Evolutionary conservation across 2,329 filamentous ascomycete species (phyloP), one percentile per base, ranked within the genome.

Genomic region (Ceratocystis colombiana): DNA sequence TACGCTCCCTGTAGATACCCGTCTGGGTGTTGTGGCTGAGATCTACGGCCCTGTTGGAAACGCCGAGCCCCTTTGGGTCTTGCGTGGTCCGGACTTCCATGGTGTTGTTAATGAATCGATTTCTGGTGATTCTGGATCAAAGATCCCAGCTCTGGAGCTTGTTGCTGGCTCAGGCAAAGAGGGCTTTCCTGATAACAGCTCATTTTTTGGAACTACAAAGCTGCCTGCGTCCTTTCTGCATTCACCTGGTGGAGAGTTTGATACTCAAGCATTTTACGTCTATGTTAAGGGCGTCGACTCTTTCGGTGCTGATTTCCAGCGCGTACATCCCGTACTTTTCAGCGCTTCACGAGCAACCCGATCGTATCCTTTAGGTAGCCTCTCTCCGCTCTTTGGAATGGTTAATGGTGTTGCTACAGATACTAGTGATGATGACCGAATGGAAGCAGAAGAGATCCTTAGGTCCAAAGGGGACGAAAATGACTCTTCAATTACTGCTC

Each of bases 1-100:
- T 10, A 22, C 41, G 1, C 46, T 50, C 3, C 66, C 68, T 5
- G 61, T 64, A 5, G 65, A 67, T 1, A 68, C 64, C 1, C 22
- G 53, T 5, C 28, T 70, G 33, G 69, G 63, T 2, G 48, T 65
- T 17, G 62, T 65, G 1, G 66, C 68, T 8, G 61, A 69, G 48
- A 33, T 70, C 6, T 69, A 67, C 22, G 69, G 67, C 8, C 64
- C 67, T n/a, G 48, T 63, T 0, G 61, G 45, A n/a, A 28, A n/a
- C 3, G 53, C 46, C 8, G 55, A 62, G 10, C 61, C 67, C 12
- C 20, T 64, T n/a, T 68, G 67, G 67, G 25, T 68, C 12, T 28
- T 68, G 5, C 64, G 64, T 6, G 64, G 59, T 55, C 53, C 61
- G 7, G 48, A 68, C 22, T 68, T 61, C 33, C 61, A 48, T 30